Percentiles rank a stretch among this genome's conserved stretches.
Conservation (phyloP, 2,329 filamentous ascomycete species). For the Aspergillus vadensis region DNA sequence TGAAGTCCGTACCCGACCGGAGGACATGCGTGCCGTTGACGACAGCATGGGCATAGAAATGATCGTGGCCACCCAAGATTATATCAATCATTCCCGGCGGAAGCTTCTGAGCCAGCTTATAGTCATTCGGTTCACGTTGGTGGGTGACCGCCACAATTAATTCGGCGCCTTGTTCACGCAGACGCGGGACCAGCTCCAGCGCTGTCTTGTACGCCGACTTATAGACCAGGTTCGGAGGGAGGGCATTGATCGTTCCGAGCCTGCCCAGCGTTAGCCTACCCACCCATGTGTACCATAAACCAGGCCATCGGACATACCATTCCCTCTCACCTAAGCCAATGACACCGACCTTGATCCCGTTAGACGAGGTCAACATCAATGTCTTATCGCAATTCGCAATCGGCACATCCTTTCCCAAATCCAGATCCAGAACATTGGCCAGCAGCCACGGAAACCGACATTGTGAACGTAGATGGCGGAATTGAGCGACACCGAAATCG, state of each 20-base stretch:
- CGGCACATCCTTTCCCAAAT: conserved; percentile 71
- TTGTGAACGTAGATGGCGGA: conserved; percentile 69
- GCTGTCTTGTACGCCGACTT: conserved; percentile 76
- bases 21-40: conserved; percentile 81
- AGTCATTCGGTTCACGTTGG: conserved; percentile 85
- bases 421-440: conserved; percentile 84
- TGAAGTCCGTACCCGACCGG: conserved; percentile 89
- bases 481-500: conserved; percentile 85
- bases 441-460: conserved; percentile 88
- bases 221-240: conserved; percentile 81
- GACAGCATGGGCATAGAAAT: conserved; percentile 78
- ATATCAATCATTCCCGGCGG: conserved; percentile 76
- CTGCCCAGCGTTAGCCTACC: conserved; percentile 28
- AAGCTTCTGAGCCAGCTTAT: conserved; percentile 74
- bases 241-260: conserved; percentile 82
- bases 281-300: background rate
- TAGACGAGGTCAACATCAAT: conserved; percentile 74
- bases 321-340: conserved; percentile 85
- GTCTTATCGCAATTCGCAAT: conserved; percentile 76
- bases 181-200: conserved; percentile 69
- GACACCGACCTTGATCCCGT: conserved; percentile 82
- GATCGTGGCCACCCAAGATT: conserved; percentile 85
- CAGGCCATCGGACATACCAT: conserved; percentile 53
- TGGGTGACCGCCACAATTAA: conserved; percentile 82
- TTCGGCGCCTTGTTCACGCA: conserved; percentile 77